Percentiles rank a stretch among this genome's conserved stretches.
Evolutionary conservation across 1,284 basidiomycete species (phyloP).

Genomic region (Wallemia hederae): DNA sequence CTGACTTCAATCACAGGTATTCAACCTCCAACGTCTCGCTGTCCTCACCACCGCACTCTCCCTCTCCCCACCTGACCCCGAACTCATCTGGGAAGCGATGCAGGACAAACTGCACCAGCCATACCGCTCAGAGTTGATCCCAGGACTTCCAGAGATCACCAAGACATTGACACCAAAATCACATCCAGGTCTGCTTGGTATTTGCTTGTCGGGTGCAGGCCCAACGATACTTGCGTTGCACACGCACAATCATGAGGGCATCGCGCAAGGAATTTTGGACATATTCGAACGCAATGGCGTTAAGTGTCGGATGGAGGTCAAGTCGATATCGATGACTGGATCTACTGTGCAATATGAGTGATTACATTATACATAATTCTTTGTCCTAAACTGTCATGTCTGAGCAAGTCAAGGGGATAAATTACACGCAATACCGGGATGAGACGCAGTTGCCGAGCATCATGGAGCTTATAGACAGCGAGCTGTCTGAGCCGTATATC

Average conservation of each 20-base stretch:
- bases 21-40: conserved; percentile 86
- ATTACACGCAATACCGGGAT: conserved; percentile 39
- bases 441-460: conserved; percentile 50
- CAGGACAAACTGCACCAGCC: conserved; percentile 95
- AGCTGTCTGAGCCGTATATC: conserved; percentile 84
- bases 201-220: conserved; percentile 90
- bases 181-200: conserved; percentile 79
- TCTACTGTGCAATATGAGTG: background rate
- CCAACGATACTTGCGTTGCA: conserved; percentile 95
- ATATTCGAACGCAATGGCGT: conserved; percentile 7
- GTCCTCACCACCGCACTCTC: conserved; percentile 90
- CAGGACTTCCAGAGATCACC: conserved; percentile 71
- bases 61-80: conserved; percentile 64
- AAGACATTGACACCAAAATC: conserved; percentile 56
- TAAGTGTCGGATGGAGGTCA: conserved; percentile 7
- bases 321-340: background rate
- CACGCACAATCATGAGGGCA: conserved; percentile 40
- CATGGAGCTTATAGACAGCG: conserved; percentile 60
- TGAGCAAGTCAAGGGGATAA: conserved; percentile 19
- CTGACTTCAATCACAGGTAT: conserved; percentile 37
- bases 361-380: background rate
- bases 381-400: too few species aligned
- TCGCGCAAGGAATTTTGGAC: conserved; percentile 7
- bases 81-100: conserved; percentile 96
- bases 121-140: conserved; percentile 70